Evolutionary conservation across 2,329 filamentous ascomycete species (phyloP), one percentile per base, ranked within the genome.

Genomic region (Annulohypoxylon truncatum): DNA sequence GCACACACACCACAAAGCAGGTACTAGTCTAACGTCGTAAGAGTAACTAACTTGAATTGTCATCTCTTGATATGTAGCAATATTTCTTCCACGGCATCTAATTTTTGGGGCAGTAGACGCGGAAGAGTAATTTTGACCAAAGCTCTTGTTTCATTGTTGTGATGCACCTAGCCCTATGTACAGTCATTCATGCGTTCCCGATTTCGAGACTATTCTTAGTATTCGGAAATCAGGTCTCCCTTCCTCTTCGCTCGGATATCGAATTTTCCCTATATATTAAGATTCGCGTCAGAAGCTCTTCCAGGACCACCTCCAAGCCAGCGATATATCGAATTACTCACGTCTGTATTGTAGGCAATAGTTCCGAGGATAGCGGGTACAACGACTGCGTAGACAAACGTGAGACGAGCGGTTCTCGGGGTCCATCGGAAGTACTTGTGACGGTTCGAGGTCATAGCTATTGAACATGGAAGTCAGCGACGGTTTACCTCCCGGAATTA

Each of bases 341-440:
- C 96, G 76, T 98, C 95, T 68, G 90, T 94, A 77, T 87, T 89
- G 79, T 92, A 96, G 63, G 89, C 93, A 61, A 92, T 76, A 76
- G 90, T 89, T 48, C 89, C 89, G 71, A 97, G 74, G 61, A 92
- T 83, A 40, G 82, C 79, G 6, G 96, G 96, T 44, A 97, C 87
- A 57, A 90, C 82, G 31, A 89, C 82, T 63, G 91, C 86, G 80
- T 95, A 97, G 70, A 90, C 84, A 77, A 97, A 88, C 3, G 90
- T 90, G 75, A 97, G 80, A 82, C 88, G 89, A 28, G 93, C 93
- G 47, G 93, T 97, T 76, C 92, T 87, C 55, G 89, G 87, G 33
- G 92, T 98, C 93, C 93, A 98, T 80, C 93, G 88, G 87, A 98
- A 99, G 87, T 93, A 97, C 82, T 93, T 93, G 87, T 94, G 91